These are phyloP conservation scores for Teratosphaeria nubilosa DNA, from an alignment of 2,329 filamentous ascomycete genomes.

Conservation along the genomic window DNA sequence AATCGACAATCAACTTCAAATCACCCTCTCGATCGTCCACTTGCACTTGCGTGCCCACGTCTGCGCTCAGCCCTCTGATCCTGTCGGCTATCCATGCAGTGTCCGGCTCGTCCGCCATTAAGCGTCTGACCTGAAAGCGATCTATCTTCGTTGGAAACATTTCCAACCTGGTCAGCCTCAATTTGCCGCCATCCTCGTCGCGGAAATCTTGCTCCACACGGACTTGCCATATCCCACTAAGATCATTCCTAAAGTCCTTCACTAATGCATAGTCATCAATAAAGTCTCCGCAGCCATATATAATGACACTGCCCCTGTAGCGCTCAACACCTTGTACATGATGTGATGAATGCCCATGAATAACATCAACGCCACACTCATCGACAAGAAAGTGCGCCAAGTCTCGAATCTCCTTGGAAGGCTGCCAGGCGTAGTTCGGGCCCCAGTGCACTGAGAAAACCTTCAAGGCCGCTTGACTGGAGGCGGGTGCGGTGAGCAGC, in stretches of 20 bases:
- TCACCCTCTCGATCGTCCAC: constrained; percentile 10
- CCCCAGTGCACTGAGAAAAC: constrained; percentile 34
- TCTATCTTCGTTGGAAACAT: constrained; percentile 29
- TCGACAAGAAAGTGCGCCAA: constrained; percentile 32
- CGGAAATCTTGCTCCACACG: constrained; percentile 11
- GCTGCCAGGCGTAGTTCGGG: constrained; percentile 31
- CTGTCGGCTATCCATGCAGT: constrained; percentile 24
- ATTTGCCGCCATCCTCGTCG: constrained; percentile 6
- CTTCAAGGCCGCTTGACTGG: constrained; percentile 18
- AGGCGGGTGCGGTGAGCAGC: constrained; percentile 5
- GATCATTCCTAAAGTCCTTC: constrained; percentile 28
- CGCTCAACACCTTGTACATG: constrained; percentile 33
- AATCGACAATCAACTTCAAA: background rate
- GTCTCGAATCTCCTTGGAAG: constrained; percentile 20
- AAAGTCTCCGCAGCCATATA: constrained; percentile 35
- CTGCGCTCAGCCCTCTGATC: constrained; percentile 19
- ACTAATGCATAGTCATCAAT: constrained; percentile 34
- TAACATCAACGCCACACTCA: constrained; percentile 32
- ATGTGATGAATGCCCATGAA: constrained; percentile 33
- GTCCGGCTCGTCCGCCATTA: constrained; percentile 23
- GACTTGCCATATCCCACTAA: constrained; percentile 31
- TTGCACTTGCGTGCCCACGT: constrained; percentile 21
- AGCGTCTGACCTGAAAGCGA: constrained; percentile 24
- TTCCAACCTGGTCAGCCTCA: constrained; percentile 19
- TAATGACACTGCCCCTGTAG: constrained; percentile 27